A percentile compares a stretch with the other conserved stretches of the same genome.
Evolutionary conservation across 805 yeast species (phyloP).

Genomic region (Maudiozyma turicensis): DNA sequence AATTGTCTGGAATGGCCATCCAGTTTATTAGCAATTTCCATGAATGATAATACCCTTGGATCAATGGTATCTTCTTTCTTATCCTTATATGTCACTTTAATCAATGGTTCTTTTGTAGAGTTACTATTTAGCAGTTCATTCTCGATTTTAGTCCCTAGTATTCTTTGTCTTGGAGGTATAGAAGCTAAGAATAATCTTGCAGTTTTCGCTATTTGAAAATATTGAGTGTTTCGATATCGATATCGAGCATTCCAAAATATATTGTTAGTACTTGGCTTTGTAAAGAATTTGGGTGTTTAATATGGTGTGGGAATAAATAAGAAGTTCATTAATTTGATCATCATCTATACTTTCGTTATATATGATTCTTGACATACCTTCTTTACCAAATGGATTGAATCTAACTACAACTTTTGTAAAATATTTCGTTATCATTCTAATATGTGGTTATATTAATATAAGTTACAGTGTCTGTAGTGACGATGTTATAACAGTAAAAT

Average conservation of each 20-base stretch:
- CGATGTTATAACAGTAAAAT: too few relatives aligned
- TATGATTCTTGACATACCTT: slow-evolving; percentile 34
- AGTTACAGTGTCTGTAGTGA: background rate
- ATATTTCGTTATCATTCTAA: slow-evolving; percentile 80
- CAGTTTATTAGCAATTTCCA: slow-evolving; percentile 55
- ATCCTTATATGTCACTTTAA: slow-evolving; percentile 73
- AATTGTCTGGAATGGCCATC: slow-evolving; percentile 78
- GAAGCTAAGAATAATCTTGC: slow-evolving; percentile 73
- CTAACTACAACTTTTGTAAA: slow-evolving; percentile 67
- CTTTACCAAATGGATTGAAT: slow-evolving; percentile 67
- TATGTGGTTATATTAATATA: background rate
- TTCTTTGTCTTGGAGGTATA: slow-evolving; percentile 66
- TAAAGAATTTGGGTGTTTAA: background rate
- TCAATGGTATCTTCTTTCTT: slow-evolving; percentile 60
- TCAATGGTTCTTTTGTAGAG: slow-evolving; percentile 49
- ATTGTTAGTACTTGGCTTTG: background rate
- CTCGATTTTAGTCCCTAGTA: slow-evolving; percentile 46
- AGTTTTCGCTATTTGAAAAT: slow-evolving; percentile 43
- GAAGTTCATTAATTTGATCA: too few relatives aligned
- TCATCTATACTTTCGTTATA: too few relatives aligned
- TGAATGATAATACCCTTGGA: slow-evolving; percentile 46
- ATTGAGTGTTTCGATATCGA: too few relatives aligned
- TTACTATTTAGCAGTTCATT: slow-evolving; percentile 45
- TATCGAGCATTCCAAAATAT: too few relatives aligned
- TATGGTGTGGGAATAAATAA: background rate